Base-by-base conservation (phyloP, 2,329 filamentous ascomycete genomes). In the Lasiodiplodia theobromae region DNA sequence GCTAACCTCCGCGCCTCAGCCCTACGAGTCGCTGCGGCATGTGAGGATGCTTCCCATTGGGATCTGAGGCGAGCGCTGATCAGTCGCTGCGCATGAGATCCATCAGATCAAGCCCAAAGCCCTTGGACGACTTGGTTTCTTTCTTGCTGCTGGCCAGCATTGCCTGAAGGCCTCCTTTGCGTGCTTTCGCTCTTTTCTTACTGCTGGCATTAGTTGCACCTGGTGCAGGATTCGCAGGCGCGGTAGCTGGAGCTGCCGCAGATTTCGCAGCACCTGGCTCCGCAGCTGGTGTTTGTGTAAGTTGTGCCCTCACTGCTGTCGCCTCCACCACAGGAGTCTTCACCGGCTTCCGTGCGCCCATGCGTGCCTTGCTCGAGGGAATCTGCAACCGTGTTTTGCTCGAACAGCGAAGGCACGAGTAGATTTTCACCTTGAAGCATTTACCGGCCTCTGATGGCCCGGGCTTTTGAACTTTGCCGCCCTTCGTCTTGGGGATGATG, bases 141-240 rank as follows among this genome's bases (percentile, higher is more conserved):
- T 72, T 72, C 68, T 81, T 82, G 73, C 73, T 81, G 70, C 81
- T 83, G 5, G 83, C 82, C n/a, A 88, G 77, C 68, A 87, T 78
- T 44, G 85, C 85, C 72, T 86, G 84, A 12, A 88, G 75, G 4
- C 85, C 85, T 34, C 84, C 83, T 71, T 87, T 88, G 31, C 86
- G 78, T 67, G 84, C 79, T 72, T 86, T 87, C 28, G 85, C 84
- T 72, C 86, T 79, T 72, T 86, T 86, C 75, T 87, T 87, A 78
- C 85, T 87, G 77, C 74, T 79, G 40, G 77, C 74, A 66, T 78
- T 86, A 16, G 81, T 77, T 53, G 84, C 81, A 28, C 37, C 56
- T 37, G 56, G 52, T 6, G 52, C 28, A 11, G 28, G 8, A 16
- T 16, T 37, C 18, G 64, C 12, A 31, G 44, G 47, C 28, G 25